phyloP scores from a whole-genome alignment of 371 early-diverging fungal genomes.

The Mucor sp. region DNA sequence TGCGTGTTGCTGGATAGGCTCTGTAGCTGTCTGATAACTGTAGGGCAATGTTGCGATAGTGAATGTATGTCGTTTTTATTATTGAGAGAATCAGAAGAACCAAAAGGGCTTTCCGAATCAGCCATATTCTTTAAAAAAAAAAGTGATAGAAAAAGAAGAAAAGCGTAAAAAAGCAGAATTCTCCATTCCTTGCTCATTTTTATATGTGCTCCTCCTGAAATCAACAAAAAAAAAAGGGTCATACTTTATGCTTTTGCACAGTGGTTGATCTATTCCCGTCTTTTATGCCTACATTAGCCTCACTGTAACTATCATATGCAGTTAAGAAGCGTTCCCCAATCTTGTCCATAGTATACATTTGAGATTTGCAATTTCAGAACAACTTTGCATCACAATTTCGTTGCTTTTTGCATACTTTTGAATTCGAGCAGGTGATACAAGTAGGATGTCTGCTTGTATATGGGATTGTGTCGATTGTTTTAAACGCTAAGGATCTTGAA shows the following conservation, averaged over 20 bases:
- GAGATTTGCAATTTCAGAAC: no score
- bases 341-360: no score
- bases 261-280: background rate
- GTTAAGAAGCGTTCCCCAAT: no score
- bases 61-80: background rate
- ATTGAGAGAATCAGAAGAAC: constrained; percentile 7
- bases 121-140: constrained; percentile 5
- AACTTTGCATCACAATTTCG: no score
- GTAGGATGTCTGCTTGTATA: no score
- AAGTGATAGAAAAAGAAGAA: constrained; percentile 1
- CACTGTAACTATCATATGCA: no score
- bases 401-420: no score
- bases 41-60: background rate
- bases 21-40: background rate
- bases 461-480: no score
- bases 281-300: no score
- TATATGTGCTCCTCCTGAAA: background rate
- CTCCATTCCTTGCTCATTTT: background rate
- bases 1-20: background rate
- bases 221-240: background rate
- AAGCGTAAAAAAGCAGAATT: background rate
- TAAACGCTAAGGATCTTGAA: no score
- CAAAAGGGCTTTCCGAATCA: constrained; percentile 5
- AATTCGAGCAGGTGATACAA: no score
- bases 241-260: background rate